Evolutionary conservation across 139 green algal species (phyloP).

Genomic region (Yamagishiella unicocca): DNA sequence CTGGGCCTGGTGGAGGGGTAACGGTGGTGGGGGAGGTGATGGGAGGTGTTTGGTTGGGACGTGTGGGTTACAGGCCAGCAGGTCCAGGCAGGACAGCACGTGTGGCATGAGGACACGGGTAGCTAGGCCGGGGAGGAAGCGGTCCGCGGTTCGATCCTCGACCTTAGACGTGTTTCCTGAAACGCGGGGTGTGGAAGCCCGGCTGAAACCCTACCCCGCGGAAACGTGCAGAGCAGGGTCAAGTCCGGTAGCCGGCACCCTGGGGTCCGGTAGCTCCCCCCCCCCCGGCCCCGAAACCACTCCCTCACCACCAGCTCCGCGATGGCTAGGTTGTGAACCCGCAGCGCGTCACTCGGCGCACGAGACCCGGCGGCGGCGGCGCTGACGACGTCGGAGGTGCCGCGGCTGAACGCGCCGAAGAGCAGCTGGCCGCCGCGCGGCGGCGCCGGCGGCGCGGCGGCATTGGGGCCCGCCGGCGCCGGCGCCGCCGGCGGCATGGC

Average conservation of each 20-base stretch:
- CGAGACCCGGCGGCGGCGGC: not conserved
- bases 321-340: constrained; percentile 19
- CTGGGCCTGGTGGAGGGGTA: constrained; percentile 30
- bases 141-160: too few relatives aligned
- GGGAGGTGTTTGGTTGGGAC: not conserved
- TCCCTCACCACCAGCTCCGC: constrained; percentile 37
- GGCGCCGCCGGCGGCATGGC: not conserved
- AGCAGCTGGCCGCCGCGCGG: constrained; percentile 18
- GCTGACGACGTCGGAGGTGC: not conserved
- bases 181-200: too few relatives aligned
- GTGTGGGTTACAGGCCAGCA: not conserved
- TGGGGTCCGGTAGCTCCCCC: too few relatives aligned
- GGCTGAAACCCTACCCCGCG: too few relatives aligned
- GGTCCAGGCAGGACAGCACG: too few relatives aligned
- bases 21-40: not conserved
- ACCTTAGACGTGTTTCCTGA: too few relatives aligned
- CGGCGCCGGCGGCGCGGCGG: not conserved
- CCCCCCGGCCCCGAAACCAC: too few relatives aligned
- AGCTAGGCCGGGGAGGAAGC: too few relatives aligned
- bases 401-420: constrained; percentile 16
- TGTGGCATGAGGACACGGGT: too few relatives aligned
- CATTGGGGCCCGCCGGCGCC: not conserved
- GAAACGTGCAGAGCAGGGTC: too few relatives aligned
- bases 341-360: not conserved
- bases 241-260: too few relatives aligned